Conservation (phyloP, 148 eudicot species). For the Spergularia marina region DNA sequence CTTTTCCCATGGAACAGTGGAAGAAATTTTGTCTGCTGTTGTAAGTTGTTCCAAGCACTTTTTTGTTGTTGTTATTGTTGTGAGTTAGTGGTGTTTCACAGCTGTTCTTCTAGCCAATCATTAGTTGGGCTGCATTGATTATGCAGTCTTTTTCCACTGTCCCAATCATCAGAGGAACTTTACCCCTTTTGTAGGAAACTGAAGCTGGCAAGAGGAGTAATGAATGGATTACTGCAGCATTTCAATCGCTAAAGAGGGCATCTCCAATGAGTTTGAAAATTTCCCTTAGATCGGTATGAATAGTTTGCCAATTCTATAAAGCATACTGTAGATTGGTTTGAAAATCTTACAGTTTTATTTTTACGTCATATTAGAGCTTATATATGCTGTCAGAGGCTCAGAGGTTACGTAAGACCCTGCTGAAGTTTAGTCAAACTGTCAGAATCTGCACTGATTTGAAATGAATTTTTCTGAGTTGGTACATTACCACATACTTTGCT, state of each 20-base stretch:
- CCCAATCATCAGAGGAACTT: neutral
- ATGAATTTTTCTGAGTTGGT: too few species aligned
- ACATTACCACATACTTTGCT: too few species aligned
- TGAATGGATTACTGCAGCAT: slow-evolving; percentile 69
- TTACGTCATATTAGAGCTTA: too few species aligned
- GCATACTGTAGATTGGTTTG: neutral
- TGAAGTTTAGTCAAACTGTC: too few species aligned
- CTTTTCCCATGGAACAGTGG: slow-evolving; percentile 67
- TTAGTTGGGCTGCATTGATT: neutral
- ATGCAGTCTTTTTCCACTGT: neutral
- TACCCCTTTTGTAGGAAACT: slow-evolving; percentile 50
- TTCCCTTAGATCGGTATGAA: slow-evolving; percentile 77
- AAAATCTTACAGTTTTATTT: too few species aligned
- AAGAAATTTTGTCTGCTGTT: slow-evolving; percentile 72
- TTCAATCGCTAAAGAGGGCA: slow-evolving; percentile 68
- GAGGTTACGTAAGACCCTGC: too few species aligned
- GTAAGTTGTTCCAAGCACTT: slow-evolving; percentile 41
- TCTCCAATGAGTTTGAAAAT: slow-evolving; percentile 93
- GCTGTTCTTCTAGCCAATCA: neutral
- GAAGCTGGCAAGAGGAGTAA: slow-evolving; percentile 44
- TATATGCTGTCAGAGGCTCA: too few species aligned
- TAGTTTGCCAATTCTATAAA: neutral
- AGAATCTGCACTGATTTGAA: too few species aligned
- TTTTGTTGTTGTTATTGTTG: too few species aligned
- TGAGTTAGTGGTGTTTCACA: neutral